Evolutionary conservation across 1,284 basidiomycete species (phyloP).

Genomic region (Rhodotorula mucilaginosa): DNA sequence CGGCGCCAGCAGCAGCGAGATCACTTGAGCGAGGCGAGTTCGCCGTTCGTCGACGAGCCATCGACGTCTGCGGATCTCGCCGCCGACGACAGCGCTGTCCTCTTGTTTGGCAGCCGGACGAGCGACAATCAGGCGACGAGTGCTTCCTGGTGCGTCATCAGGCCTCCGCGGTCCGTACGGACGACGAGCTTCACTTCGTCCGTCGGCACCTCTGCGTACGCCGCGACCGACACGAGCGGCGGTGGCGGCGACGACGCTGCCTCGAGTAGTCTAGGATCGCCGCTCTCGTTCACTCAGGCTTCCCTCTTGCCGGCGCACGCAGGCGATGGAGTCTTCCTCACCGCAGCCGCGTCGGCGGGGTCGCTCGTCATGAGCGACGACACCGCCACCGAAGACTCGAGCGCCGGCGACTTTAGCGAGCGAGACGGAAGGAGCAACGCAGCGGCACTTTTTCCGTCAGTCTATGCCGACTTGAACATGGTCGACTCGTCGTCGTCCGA

Average conservation of each 20-base stretch:
- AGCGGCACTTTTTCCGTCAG: background rate
- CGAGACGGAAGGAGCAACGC: no score
- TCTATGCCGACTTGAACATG: slow-evolving; percentile 3
- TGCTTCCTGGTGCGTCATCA: background rate
- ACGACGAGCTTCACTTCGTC: slow-evolving; percentile 1
- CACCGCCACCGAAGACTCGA: background rate
- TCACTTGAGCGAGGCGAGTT: background rate
- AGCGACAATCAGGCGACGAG: background rate
- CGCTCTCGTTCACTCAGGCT: slow-evolving; percentile 56
- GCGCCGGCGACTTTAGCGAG: background rate
- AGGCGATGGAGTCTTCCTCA: slow-evolving; percentile 57
- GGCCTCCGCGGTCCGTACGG: background rate
- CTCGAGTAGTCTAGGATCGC: slow-evolving; percentile 55
- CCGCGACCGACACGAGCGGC: background rate
- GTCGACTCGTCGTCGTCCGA: background rate
- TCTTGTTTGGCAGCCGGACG: background rate
- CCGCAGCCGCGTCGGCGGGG: slow-evolving; percentile 10
- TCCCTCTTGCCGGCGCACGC: slow-evolving; percentile 61
- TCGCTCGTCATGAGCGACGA: background rate
- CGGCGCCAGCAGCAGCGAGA: background rate
- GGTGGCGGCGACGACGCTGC: background rate
- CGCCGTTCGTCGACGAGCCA: background rate
- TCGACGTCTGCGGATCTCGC: no score
- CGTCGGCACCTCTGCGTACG: background rate
- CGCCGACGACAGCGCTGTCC: background rate